Conservation (phyloP, 2,329 filamentous ascomycete species). For the Aspergillus hiratsukae region DNA sequence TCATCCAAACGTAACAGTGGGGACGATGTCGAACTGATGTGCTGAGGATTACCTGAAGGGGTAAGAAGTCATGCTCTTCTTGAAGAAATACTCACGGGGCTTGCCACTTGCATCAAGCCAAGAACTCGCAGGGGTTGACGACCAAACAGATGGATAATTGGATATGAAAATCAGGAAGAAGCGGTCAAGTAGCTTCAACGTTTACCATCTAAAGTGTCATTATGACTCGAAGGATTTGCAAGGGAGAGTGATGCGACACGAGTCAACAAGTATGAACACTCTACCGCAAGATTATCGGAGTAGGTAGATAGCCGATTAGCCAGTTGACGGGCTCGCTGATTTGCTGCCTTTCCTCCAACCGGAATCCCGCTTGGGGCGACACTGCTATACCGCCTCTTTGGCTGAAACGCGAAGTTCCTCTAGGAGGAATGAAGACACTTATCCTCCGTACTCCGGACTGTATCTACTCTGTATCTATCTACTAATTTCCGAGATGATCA, state of each 20-base stretch:
- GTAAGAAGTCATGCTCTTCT: conserved; percentile 13
- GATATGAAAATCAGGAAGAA: background rate
- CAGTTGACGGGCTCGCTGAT: background rate
- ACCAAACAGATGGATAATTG: background rate
- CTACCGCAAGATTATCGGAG: background rate
- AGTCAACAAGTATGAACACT: background rate
- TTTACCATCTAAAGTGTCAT: background rate
- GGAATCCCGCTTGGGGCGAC: background rate
- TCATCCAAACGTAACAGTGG: background rate
- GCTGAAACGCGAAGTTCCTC: background rate
- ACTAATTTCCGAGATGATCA: background rate
- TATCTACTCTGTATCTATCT: no score
- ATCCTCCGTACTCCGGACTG: no score
- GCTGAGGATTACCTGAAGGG: conserved; percentile 13
- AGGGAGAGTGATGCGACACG: no score
- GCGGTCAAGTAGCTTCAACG: background rate
- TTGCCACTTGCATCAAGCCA: background rate
- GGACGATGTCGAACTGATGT: conserved; percentile 1
- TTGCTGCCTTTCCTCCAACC: background rate
- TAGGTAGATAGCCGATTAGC: background rate
- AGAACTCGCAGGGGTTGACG: background rate
- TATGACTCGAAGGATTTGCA: background rate
- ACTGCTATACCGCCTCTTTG: background rate
- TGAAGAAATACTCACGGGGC: background rate
- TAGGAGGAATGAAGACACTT: background rate